Conservation (phyloP, 495 filamentous ascomycete species). For the Cladorrhinum samala region DNA sequence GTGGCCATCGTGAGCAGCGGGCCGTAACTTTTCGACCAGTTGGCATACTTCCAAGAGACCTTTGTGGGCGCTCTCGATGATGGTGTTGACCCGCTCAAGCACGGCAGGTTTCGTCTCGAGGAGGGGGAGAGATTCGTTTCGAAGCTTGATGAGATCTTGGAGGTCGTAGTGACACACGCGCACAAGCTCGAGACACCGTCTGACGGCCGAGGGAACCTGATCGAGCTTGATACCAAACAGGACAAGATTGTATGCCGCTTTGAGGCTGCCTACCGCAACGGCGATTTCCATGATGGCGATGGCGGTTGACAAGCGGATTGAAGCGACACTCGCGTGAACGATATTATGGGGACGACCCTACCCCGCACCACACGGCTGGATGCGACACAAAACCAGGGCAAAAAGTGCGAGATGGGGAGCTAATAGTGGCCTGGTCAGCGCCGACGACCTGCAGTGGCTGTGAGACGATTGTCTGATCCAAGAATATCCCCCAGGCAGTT, state of each 20-base stretch:
- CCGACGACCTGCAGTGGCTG: too few species aligned
- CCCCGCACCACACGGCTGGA: too few species aligned
- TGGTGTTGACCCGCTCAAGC: constrained; percentile 10
- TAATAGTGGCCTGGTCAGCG: too few species aligned
- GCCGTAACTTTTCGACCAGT: constrained; percentile 13
- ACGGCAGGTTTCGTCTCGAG: constrained; percentile 4
- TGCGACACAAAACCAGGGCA: too few species aligned
- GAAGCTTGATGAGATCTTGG: constrained; percentile 16
- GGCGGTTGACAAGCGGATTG: not conserved
- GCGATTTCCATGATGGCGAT: constrained; percentile 3
- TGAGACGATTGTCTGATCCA: not conserved
- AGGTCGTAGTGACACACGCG: constrained; percentile 16
- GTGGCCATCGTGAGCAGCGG: constrained; percentile 5
- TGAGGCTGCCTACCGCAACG: constrained; percentile 1
- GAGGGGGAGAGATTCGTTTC: constrained; percentile 10
- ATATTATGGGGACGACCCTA: too few species aligned
- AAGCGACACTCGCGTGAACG: too few species aligned
- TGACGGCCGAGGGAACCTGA: constrained; percentile 12
- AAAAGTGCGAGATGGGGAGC: too few species aligned
- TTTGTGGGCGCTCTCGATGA: constrained; percentile 12
- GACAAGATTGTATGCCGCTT: constrained; percentile 7
- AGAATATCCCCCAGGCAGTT: not conserved
- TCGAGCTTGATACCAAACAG: constrained; percentile 14
- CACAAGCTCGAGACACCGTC: constrained; percentile 14
- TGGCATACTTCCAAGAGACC: constrained; percentile 10